Base-by-base conservation (phyloP, 2,329 filamentous ascomycete genomes). In the Lasiodiplodia hormozganensis region DNA sequence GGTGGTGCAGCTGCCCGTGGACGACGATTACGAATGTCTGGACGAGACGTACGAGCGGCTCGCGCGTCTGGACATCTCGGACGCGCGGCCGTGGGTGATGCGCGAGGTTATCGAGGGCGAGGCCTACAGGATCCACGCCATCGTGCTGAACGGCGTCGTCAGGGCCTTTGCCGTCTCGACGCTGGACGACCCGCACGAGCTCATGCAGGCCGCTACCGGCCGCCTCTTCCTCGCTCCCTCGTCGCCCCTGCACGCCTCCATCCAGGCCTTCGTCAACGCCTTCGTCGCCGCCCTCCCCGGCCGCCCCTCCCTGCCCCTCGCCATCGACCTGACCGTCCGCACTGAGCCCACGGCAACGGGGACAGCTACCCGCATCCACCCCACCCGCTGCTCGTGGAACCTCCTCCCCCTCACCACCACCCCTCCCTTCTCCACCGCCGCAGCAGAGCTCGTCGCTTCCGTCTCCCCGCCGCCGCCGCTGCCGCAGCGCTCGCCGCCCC, bases 1-100 rank as follows among this genome's bases (percentile, higher is more conserved):
- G 7, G 56, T 23, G 40, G 31, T 62, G n/a, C 21, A 25, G 31
- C 21, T 58, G 56, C 54, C 43, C 12, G 25, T 12, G 43, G 28
- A 11, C 21, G 16, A 28, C 10, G n/a, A 14, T n/a, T 28, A 28
- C 5, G 43, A 11, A n/a, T 16, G 43, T 7, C 14, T 68, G 54
- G 47, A 68, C 4, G 65, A 68, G 47, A 47, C 49, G 56, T 68
- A 68, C 23, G 51, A 68, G 31, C n/a, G 47, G 5, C 34, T 68
- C 10, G 56, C 65, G n/a, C 28, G 57, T 18, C 47, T 68, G 3
- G 56, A 62, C 34, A 21, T 68, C 4, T 68, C 65, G 43, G 28
- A 34, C 5, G 51, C 16, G 21, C 25, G 25, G 56, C 65, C 65
- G 31, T 68, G 65, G 65, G 23, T 34, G 11, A 49, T 68, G 65